Percentiles rank a stretch among this genome's conserved stretches.
phyloP scores from a whole-genome alignment of 345 rosid species.

The Populus deltoides region DNA sequence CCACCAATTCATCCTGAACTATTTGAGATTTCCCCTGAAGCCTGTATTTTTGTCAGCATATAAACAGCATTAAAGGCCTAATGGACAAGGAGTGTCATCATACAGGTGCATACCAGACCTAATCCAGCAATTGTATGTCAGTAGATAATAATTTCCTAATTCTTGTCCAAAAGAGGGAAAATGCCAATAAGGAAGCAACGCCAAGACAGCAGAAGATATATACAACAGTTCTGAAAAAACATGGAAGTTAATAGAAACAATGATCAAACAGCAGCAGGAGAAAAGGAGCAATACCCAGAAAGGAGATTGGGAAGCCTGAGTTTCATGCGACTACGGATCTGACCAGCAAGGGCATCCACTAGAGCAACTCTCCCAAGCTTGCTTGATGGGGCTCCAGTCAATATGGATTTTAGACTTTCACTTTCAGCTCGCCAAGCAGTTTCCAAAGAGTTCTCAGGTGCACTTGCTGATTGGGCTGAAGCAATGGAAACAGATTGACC shows the following conservation, averaged over 20 bases:
- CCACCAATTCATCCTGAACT: slow-evolving; percentile 77
- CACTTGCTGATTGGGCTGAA: slow-evolving; percentile 73
- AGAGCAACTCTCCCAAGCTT: slow-evolving; percentile 94
- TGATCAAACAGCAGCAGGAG: not conserved
- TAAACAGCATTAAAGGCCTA: slow-evolving; percentile 1
- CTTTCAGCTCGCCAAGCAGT: slow-evolving; percentile 99
- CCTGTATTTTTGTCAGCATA: slow-evolving; percentile 34
- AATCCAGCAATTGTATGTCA: not conserved
- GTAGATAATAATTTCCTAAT: not conserved
- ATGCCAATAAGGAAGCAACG: not conserved
- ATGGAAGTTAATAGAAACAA: not conserved
- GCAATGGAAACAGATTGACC: slow-evolving; percentile 95
- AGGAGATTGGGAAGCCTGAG: slow-evolving; percentile 91
- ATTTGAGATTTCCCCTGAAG: slow-evolving; percentile 91
- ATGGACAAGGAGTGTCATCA: not conserved
- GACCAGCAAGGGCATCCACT: slow-evolving; percentile 86
- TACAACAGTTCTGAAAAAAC: not conserved
- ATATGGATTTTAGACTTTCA: slow-evolving; percentile 74
- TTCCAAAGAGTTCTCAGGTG: slow-evolving; percentile 82
- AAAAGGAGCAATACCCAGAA: slow-evolving; percentile 59
- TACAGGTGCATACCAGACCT: not conserved
- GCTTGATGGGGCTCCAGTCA: slow-evolving; percentile 82
- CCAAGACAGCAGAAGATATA: not conserved
- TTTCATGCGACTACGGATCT: slow-evolving; percentile 88
- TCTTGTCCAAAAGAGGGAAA: not conserved